Conservation (phyloP, 768 basidiomycete genomes). For the Leccinum rimulosum region DNA sequence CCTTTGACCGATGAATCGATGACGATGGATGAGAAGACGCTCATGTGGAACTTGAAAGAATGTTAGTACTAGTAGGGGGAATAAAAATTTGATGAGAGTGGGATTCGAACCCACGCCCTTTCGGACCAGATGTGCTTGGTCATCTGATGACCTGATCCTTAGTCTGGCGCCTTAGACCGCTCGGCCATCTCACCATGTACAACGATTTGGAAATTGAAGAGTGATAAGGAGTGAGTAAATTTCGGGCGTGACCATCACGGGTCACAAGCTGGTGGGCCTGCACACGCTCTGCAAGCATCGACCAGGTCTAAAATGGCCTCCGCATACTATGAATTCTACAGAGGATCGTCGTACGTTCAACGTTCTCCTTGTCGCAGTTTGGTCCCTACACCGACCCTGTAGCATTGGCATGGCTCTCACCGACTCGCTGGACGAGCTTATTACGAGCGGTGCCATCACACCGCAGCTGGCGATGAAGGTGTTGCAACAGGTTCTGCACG, state of each 20-base stretch:
- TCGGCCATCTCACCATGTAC: constrained; percentile 47
- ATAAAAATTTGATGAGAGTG: constrained; percentile 31
- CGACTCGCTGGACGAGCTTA: constrained; percentile 97
- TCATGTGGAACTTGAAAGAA: too few species aligned
- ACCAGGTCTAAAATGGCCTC: constrained; percentile 54
- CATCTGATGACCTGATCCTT: constrained; percentile 40
- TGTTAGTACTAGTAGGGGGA: too few species aligned
- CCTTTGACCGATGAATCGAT: too few species aligned
- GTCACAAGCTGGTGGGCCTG: constrained; percentile 13
- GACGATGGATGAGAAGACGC: too few species aligned
- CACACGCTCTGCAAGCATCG: constrained; percentile 6
- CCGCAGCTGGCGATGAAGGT: constrained; percentile 99
- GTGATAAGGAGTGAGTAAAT: not conserved
- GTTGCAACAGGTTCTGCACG: constrained; percentile 78
- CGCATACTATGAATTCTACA: constrained; percentile 91
- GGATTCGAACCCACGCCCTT: constrained; percentile 44
- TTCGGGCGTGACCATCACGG: constrained; percentile 21
- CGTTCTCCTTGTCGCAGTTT: not conserved
- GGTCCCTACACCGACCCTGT: constrained; percentile 5
- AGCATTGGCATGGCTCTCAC: constrained; percentile 98
- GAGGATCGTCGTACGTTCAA: constrained; percentile 78
- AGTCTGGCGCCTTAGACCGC: constrained; percentile 65
- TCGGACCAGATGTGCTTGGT: constrained; percentile 35
- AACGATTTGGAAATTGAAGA: not conserved
- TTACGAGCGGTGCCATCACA: constrained; percentile 93